Percentiles rank a stretch among this genome's conserved stretches.
phyloP scores from a whole-genome alignment of 2,329 filamentous ascomycete species.

The Exophiala sp. region DNA sequence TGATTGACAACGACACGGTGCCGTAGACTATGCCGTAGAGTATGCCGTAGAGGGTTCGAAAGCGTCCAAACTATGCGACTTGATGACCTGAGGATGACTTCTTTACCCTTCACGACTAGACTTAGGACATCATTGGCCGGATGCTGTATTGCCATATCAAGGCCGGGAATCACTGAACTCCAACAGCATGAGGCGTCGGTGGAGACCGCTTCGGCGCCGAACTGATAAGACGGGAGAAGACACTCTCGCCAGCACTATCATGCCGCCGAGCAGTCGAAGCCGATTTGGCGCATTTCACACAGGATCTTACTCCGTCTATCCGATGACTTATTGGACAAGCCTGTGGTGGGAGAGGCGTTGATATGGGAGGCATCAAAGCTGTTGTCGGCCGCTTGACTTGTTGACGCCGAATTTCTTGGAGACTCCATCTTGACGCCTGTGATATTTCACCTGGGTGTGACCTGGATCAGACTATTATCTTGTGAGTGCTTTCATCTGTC shows the following conservation, averaged over 20 bases:
- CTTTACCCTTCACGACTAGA: no score
- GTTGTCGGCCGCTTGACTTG: not conserved
- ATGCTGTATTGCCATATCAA: no score
- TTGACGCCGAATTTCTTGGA: no score
- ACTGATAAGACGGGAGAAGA: not conserved
- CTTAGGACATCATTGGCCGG: no score
- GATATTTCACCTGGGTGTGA: not conserved
- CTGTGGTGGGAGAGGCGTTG: not conserved
- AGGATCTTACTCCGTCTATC: not conserved
- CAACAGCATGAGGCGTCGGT: no score
- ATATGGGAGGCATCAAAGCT: no score
- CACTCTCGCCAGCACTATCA: not conserved
- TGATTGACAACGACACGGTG: not conserved
- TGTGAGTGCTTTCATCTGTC: not conserved
- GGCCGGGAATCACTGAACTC: no score
- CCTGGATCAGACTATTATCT: not conserved
- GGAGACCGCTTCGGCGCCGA: not conserved
- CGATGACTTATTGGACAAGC: not conserved
- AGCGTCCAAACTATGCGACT: no score
- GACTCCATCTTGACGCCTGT: no score
- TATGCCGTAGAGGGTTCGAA: no score
- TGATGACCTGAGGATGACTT: no score
- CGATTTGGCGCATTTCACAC: not conserved
- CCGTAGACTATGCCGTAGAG: no score
- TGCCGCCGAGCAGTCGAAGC: not conserved